phyloP scores from a whole-genome alignment of 139 green algal genomes.

The Asterochloris erici region DNA sequence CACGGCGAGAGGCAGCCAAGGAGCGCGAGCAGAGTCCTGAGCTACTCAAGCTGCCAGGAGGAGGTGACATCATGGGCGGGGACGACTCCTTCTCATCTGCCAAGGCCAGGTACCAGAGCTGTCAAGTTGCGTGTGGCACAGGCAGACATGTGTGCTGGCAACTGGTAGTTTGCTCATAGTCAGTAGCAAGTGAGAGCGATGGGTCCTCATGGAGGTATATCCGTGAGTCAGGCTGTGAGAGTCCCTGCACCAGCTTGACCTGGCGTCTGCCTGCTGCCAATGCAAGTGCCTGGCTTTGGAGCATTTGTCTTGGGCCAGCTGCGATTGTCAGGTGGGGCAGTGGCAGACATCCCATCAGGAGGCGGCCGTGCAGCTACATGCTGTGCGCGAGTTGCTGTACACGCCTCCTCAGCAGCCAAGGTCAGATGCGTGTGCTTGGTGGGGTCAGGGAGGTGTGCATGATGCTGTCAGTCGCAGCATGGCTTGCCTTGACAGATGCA shows the following conservation, averaged over 20 bases:
- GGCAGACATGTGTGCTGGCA: background rate
- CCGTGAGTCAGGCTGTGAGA: background rate
- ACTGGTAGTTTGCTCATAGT: background rate
- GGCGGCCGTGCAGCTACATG: too few relatives aligned
- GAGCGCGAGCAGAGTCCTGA: constrained; percentile 46
- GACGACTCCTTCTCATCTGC: constrained; percentile 56
- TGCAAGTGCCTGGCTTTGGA: too few relatives aligned
- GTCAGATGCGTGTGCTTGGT: too few relatives aligned
- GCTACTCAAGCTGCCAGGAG: constrained; percentile 35
- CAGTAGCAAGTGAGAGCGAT: background rate
- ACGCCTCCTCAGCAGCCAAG: too few relatives aligned
- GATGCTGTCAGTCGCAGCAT: too few relatives aligned
- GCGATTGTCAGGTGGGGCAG: too few relatives aligned
- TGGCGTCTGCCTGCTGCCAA: too few relatives aligned
- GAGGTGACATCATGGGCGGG: constrained; percentile 53
- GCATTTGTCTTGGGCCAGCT: too few relatives aligned
- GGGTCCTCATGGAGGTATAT: background rate
- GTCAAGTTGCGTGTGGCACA: background rate
- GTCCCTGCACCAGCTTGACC: background rate
- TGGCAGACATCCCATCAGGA: too few relatives aligned
- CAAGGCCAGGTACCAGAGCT: constrained; percentile 40
- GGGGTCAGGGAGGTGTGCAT: too few relatives aligned
- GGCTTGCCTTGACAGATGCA: too few relatives aligned
- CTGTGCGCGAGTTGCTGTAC: too few relatives aligned
- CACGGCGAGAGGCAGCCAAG: constrained; percentile 41